Evolutionary conservation across 1,284 basidiomycete genomes (phyloP).

Genomic region (Schizophyllum commune): DNA sequence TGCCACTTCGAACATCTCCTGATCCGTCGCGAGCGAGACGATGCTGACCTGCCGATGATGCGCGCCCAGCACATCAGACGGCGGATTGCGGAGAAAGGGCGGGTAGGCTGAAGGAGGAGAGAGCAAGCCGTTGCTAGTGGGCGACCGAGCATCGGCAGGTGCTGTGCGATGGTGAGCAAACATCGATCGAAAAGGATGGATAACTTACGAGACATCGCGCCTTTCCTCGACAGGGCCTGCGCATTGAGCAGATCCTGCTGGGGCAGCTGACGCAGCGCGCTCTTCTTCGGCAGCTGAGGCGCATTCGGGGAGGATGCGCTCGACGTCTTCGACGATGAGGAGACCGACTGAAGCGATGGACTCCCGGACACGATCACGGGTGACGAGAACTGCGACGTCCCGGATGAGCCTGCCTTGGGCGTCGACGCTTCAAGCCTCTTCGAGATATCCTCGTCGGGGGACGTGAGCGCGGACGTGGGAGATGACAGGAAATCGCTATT

Average conservation of each 20-base stretch:
- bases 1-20: conserved; percentile 11
- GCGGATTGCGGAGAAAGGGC: neutral
- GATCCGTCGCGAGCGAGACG: conserved; percentile 11
- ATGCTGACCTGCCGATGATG: conserved; percentile 6
- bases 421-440: neutral
- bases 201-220: neutral
- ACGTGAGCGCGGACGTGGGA: neutral
- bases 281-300: neutral
- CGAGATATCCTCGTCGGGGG: neutral
- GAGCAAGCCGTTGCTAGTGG: conserved; percentile 5
- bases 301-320: neutral
- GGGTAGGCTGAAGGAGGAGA: conserved; percentile 7
- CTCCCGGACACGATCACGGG: neutral
- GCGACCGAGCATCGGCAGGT: neutral
- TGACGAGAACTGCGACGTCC: neutral
- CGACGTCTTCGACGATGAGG: neutral
- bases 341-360: no score
- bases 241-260: neutral
- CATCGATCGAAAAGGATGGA: neutral
- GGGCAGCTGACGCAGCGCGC: neutral
- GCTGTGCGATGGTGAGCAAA: neutral
- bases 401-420: neutral
- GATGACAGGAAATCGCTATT: neutral
- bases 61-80: neutral
- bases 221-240: neutral